Conservation (phyloP, 108 stramenopile genomes). For the Cyclotella choctawhatcheeana region DNA sequence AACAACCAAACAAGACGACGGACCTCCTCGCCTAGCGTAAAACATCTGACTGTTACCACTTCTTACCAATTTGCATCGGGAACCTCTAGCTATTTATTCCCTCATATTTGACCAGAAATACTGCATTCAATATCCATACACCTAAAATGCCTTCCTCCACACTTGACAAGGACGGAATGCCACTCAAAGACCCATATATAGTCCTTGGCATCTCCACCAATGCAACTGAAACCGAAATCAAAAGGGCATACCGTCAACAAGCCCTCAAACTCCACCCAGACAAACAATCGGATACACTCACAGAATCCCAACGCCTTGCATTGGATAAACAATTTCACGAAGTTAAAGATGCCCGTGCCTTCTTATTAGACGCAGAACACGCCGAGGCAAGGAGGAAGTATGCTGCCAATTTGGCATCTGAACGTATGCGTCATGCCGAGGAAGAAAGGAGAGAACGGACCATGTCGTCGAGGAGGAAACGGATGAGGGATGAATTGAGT, state of each 20-base stretch:
- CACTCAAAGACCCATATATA: slow-evolving; percentile 70
- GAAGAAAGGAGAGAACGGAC: slow-evolving; percentile 66
- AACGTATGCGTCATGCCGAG: slow-evolving; percentile 54
- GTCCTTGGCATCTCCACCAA: slow-evolving; percentile 57
- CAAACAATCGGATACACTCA: slow-evolving; percentile 74
- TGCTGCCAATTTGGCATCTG: slow-evolving; percentile 67
- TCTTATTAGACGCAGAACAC: slow-evolving; percentile 68
- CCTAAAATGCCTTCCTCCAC: slow-evolving; percentile 10
- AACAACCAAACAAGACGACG: too few species aligned
- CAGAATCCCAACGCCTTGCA: slow-evolving; percentile 30
- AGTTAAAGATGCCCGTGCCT: slow-evolving; percentile 66
- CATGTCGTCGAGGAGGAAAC: slow-evolving; percentile 73
- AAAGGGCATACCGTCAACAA: slow-evolving; percentile 77
- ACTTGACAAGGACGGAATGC: slow-evolving; percentile 53
- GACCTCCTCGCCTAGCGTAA: too few species aligned
- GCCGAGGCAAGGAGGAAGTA: slow-evolving; percentile 59
- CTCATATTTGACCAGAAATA: too few species aligned
- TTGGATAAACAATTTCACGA: slow-evolving; percentile 61
- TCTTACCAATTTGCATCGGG: too few species aligned
- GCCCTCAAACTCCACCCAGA: slow-evolving; percentile 91
- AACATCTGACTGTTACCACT: too few species aligned
- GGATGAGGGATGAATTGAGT: slow-evolving; percentile 73
- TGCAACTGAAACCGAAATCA: slow-evolving; percentile 71
- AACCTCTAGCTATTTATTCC: too few species aligned
- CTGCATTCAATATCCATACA: too few species aligned